A percentile compares a stretch with the other conserved stretches of the same genome.
These are phyloP conservation scores for Rosa hybrid DNA, from an alignment of 331 rosid genomes.

Conservation along the genomic window DNA sequence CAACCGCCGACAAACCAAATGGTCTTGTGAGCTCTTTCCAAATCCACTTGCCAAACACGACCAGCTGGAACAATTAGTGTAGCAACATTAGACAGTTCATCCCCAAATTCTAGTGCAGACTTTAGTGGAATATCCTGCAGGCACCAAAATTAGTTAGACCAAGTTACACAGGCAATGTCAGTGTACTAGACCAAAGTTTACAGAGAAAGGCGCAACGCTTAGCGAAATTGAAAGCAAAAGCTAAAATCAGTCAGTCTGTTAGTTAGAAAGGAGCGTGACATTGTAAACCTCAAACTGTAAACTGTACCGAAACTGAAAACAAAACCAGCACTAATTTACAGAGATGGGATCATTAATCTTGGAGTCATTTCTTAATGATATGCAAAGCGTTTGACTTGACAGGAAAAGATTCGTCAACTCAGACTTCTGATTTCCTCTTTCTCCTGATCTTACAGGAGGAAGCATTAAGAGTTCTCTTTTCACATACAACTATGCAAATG, in stretches of 20 bases:
- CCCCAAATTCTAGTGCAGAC: constrained; percentile 28
- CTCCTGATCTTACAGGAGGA: background rate
- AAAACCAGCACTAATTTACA: background rate
- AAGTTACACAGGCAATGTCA: background rate
- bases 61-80: constrained; percentile 36
- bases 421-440: background rate
- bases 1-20: constrained; percentile 33
- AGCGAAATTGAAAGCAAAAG: background rate
- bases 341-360: background rate
- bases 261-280: background rate
- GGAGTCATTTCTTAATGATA: background rate
- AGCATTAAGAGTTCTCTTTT: background rate
- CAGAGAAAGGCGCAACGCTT: background rate
- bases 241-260: background rate
- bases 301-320: background rate
- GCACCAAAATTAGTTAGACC: background rate
- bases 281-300: background rate
- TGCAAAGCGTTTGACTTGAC: background rate
- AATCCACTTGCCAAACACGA: constrained; percentile 32
- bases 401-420: background rate
- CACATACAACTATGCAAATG: background rate
- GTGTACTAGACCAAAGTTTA: background rate
- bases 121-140: constrained; percentile 39
- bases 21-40: constrained; percentile 19
- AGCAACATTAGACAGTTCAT: constrained; percentile 29